Base-by-base conservation (phyloP, 371 early-diverging fungal species). In the Umbelopsis sp. region DNA sequence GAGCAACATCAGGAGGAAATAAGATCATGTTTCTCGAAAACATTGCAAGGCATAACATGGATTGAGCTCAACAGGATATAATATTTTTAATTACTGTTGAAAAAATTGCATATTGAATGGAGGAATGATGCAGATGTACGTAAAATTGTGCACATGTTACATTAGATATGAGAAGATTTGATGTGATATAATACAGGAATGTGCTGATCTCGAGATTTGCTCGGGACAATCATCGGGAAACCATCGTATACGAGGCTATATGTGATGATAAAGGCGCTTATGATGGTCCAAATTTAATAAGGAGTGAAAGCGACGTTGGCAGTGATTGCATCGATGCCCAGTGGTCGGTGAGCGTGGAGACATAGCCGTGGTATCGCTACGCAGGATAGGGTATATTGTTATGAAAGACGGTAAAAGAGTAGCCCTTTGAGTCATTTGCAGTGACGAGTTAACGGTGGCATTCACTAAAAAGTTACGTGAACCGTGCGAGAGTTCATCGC, bases 301-400 rank as follows among this genome's bases (percentile, higher is more conserved):
- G 4, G 57, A 57, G 29, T 57, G 57, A n/a, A 57, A 57, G n/a
- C 57, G 57, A 16, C 57, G 57, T 18, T 57, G 18, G 14, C 57
- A 57, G 12, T 57, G 37, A 32, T 5, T 18, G 14, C 57, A 57
- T 57, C 57, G 57, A 35, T 57, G 57, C 3, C 57, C 57, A 29
- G 57, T 57, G 18, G 57, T 29, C 12, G 57, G 35, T 18, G 57
- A 57, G 22, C 57, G 57, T 35, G 57, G 57, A 18, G 57, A 57
- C 11, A 35, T 7, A 14, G 35, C 14, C 35, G 57, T 29, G 10
- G 57, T 18, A 18, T 35, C 57, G 35, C 12, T 57, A 11, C 18
- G 57, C 18, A 57, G 35, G 3, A 57, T 57, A 32, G 57, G 57
- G 18, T 57, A 57, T 25, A 35, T 57, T 35, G 29, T 57, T 14